Evolutionary conservation across 2,329 filamentous ascomycete genomes (phyloP).

Genomic region (Dendryphion nanum): DNA sequence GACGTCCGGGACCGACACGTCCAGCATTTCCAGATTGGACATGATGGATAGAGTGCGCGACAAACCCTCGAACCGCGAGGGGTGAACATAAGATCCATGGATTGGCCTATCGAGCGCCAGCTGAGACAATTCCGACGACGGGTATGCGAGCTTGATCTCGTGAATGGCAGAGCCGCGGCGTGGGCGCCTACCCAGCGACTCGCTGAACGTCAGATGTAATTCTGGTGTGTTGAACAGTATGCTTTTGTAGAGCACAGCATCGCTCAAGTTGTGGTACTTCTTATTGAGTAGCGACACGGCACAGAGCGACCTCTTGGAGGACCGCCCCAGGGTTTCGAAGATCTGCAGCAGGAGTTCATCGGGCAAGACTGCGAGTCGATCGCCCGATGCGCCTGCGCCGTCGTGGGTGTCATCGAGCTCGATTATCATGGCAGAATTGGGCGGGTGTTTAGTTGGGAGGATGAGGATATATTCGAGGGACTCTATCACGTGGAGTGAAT

Average conservation of each 20-base stretch:
- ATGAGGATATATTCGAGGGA: too few species aligned
- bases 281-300: conserved; percentile 29
- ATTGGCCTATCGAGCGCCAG: conserved; percentile 28
- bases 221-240: conserved; percentile 32
- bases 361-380: conserved; percentile 20
- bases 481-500: too few species aligned
- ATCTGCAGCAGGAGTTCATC: conserved; percentile 33
- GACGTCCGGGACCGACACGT: conserved; percentile 29
- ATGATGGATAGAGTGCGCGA: conserved; percentile 32
- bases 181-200: conserved; percentile 28
- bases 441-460: background rate
- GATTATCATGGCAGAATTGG: conserved; percentile 7
- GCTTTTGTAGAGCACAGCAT: conserved; percentile 31
- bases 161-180: conserved; percentile 32
- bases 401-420: conserved; percentile 5
- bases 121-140: conserved; percentile 29
- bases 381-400: too few species aligned
- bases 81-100: conserved; percentile 21
- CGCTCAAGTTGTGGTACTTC: conserved; percentile 29
- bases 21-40: conserved; percentile 33
- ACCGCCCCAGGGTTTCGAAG: conserved; percentile 23
- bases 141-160: conserved; percentile 30
- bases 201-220: conserved; percentile 33
- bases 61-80: conserved; percentile 25
- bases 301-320: conserved; percentile 27